These are phyloP conservation scores for Pichia cabralensis DNA, from an alignment of 805 yeast genomes.

Conservation along the genomic window DNA sequence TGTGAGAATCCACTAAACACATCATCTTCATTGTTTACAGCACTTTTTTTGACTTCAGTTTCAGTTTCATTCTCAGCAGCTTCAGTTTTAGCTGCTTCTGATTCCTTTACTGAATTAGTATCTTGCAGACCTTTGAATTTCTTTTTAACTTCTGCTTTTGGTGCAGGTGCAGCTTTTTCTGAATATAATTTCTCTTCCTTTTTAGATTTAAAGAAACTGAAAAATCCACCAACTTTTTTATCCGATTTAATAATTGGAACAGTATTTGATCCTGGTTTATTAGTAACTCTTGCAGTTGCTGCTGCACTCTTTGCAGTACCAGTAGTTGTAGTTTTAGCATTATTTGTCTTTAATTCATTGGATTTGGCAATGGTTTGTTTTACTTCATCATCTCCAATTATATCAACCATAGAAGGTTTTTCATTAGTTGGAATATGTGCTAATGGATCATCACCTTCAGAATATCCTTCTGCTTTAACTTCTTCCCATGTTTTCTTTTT, in stretches of 20 bases:
- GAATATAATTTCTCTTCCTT: background rate
- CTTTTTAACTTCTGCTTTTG: slow-evolving; percentile 5
- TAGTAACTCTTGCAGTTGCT: slow-evolving; percentile 5
- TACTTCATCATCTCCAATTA: slow-evolving; percentile 17
- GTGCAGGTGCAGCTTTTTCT: slow-evolving; percentile 1
- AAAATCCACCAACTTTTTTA: slow-evolving; percentile 5
- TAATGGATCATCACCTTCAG: slow-evolving; percentile 27
- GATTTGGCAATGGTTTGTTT: slow-evolving; percentile 8
- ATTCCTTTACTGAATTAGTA: background rate
- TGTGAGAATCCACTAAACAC: slow-evolving; percentile 38
- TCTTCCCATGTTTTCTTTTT: slow-evolving; percentile 23
- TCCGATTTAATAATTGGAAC: slow-evolving; percentile 8
- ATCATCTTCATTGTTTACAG: slow-evolving; percentile 20
- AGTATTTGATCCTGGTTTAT: slow-evolving; percentile 3
- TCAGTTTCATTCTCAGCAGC: background rate
- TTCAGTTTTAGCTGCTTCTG: slow-evolving; percentile 3
- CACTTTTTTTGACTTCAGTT: slow-evolving; percentile 10
- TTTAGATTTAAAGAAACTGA: slow-evolving; percentile 6
- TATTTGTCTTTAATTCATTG: background rate
- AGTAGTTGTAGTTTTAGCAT: background rate
- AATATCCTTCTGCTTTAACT: slow-evolving; percentile 18
- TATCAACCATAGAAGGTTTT: slow-evolving; percentile 27
- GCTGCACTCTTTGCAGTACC: background rate
- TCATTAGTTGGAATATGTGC: slow-evolving; percentile 30
- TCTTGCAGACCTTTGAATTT: slow-evolving; percentile 11